Evolutionary conservation across 176 grass and related monocot genomes (phyloP), one percentile per base, ranked within the genome.

Genomic region (Rhynchospora tenuis): DNA sequence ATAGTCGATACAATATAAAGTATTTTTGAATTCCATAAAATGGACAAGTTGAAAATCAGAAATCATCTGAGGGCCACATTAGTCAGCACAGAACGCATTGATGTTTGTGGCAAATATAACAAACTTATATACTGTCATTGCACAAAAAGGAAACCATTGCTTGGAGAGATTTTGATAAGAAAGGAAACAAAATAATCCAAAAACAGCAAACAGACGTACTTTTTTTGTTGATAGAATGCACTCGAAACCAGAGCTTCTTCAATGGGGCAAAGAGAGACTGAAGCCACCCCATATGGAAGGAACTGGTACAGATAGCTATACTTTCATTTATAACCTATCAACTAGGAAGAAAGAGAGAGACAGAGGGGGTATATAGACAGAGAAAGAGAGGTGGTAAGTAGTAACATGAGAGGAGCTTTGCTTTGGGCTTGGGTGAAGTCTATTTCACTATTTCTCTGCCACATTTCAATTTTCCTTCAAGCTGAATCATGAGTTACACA

Each of bases 221-320:
- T 83, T 91, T 98, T 42, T 83, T 86, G 67, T 85, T 88, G 29
- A 89, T 88, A 38, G 90, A 98, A 93, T 98, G 95, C 87, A 91
- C 22, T 31, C 95, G 95, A 28, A 93, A 50, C 95, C 95, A 98
- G 29, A 98, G 85, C 87, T 91, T 94, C 90, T 91, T 98, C 44
- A 98, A 73, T 28, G 95, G 95, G 59, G 89, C 77, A 45, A 94
- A 23, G 92, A 94, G 90, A 70, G 90, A 89, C 42, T 52, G 92
- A 16, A 98, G 84, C 92, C 95, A 98, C 62, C 81, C 90, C 95
- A 94, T 94, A 65, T 84, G 14, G 50, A 82, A 51, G 65, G 59
- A 64, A 27, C 47, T 5, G 59, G 45, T 63, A 79, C 7, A 3
- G 8, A 51, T 12, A 57, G 15, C 9, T 84, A 81, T 56, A 17